phyloP scores from a whole-genome alignment of 140 eudicot genomes.

The Anethum foeniculum region DNA sequence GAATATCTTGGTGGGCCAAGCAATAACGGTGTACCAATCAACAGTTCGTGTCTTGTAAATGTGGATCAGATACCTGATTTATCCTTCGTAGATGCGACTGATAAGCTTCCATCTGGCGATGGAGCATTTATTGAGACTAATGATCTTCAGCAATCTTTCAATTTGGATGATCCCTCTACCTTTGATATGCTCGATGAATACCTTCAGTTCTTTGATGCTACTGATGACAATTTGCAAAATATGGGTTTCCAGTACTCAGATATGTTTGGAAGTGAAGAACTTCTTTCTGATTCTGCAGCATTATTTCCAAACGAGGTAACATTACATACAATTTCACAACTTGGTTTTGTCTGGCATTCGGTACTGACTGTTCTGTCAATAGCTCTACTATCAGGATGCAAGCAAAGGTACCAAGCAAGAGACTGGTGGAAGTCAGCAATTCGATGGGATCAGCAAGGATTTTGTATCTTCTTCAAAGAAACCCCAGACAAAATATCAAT shows the following conservation, averaged over 20 bases:
- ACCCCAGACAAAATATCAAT: slow-evolving; percentile 25
- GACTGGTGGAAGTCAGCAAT: slow-evolving; percentile 20
- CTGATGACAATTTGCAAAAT: slow-evolving; percentile 28
- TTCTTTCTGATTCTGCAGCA: slow-evolving; percentile 25
- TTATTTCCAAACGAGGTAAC: slow-evolving; percentile 26
- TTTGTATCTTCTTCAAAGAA: slow-evolving; percentile 13
- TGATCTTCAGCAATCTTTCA: slow-evolving; percentile 40
- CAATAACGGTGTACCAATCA: slow-evolving; percentile 35
- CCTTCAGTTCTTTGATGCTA: slow-evolving; percentile 43
- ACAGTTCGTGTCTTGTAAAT: slow-evolving; percentile 24
- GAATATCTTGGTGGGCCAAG: slow-evolving; percentile 49
- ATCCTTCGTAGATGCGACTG: slow-evolving; percentile 41
- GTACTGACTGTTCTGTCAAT: neutral
- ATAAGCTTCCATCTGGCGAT: slow-evolving; percentile 36
- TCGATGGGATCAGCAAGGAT: slow-evolving; percentile 26
- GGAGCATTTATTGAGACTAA: slow-evolving; percentile 59
- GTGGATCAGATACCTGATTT: slow-evolving; percentile 55
- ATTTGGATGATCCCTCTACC: slow-evolving; percentile 39
- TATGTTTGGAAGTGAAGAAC: slow-evolving; percentile 25
- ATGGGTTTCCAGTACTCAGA: slow-evolving; percentile 28
- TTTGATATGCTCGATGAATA: slow-evolving; percentile 50
- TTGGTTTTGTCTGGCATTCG: neutral
- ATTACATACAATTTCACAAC: neutral
- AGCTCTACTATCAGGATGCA: slow-evolving; percentile 11
- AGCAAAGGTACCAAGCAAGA: slow-evolving; percentile 14